Conservation (phyloP, 139 green algal species). For the Chlorella ohadii region DNA sequence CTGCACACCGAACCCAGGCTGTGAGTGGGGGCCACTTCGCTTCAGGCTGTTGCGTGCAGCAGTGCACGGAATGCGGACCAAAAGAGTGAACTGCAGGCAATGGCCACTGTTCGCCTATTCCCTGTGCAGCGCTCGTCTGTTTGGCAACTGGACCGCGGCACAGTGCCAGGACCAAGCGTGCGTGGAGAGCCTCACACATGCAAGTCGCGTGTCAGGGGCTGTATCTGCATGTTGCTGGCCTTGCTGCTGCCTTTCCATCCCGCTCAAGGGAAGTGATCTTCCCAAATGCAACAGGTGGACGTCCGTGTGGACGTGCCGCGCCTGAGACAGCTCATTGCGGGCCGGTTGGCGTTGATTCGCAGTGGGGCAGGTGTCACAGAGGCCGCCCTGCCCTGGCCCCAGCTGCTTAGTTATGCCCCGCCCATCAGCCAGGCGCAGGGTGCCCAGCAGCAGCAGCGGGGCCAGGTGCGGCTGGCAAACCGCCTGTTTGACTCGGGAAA, state of each 20-base stretch:
- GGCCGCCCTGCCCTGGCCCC: slow-evolving; percentile 64
- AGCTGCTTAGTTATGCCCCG: neutral
- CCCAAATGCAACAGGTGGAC: slow-evolving; percentile 53
- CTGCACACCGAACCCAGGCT: slow-evolving; percentile 74
- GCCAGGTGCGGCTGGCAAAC: too few species aligned
- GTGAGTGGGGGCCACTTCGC: neutral
- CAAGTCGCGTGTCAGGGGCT: too few species aligned
- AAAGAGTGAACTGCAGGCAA: too few species aligned
- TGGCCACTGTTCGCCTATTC: too few species aligned
- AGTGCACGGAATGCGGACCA: too few species aligned
- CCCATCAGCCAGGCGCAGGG: neutral
- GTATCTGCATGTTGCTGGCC: too few species aligned
- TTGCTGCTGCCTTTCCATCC: too few species aligned
- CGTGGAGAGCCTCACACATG: neutral
- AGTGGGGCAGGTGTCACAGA: slow-evolving; percentile 48
- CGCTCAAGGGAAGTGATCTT: too few species aligned
- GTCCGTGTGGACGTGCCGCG: slow-evolving; percentile 70
- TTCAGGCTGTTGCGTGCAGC: too few species aligned
- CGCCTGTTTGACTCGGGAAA: too few species aligned
- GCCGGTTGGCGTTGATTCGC: slow-evolving; percentile 67
- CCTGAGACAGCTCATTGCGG: slow-evolving; percentile 60
- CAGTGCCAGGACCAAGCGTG: neutral
- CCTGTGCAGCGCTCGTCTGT: neutral
- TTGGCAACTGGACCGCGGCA: neutral
- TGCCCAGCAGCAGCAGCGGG: neutral